Evolutionary conservation across 352 stramenopile species (phyloP).

Genomic region (Aphanomyces invadans): DNA sequence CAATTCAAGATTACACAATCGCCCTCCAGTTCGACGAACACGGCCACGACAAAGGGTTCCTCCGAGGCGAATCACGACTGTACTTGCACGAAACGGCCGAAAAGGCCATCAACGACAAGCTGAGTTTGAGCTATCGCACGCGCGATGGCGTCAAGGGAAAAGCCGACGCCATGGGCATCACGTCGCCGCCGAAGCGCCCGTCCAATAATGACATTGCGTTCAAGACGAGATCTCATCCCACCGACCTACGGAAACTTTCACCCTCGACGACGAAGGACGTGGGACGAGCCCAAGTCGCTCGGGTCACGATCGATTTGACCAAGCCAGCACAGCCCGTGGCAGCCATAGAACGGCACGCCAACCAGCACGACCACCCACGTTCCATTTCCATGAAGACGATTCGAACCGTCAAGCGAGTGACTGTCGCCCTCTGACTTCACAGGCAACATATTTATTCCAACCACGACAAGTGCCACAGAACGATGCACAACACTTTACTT

Average conservation of each 20-base stretch:
- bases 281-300: not conserved
- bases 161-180: not conserved
- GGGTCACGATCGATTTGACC: conserved; percentile 16
- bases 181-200: no score
- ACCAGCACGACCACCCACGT: conserved; percentile 14
- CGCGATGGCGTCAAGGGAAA: conserved; percentile 17
- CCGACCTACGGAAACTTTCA: no score
- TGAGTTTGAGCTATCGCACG: conserved; percentile 14
- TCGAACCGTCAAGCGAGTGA: conserved; percentile 32
- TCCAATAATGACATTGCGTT: no score
- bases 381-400: not conserved
- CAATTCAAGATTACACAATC: conserved; percentile 70
- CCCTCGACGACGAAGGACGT: not conserved
- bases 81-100: conserved; percentile 24
- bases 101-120: conserved; percentile 25
- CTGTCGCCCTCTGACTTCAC: conserved; percentile 33
- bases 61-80: not conserved
- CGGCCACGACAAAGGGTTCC: conserved; percentile 12
- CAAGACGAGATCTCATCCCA: no score
- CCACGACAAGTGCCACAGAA: no score
- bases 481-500: conserved; percentile 20
- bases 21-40: conserved; percentile 49
- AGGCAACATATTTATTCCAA: not conserved
- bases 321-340: not conserved
- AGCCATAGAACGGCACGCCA: not conserved